These are phyloP conservation scores for Mucor racemosus DNA, from an alignment of 371 early-diverging fungal genomes.

Conservation along the genomic window DNA sequence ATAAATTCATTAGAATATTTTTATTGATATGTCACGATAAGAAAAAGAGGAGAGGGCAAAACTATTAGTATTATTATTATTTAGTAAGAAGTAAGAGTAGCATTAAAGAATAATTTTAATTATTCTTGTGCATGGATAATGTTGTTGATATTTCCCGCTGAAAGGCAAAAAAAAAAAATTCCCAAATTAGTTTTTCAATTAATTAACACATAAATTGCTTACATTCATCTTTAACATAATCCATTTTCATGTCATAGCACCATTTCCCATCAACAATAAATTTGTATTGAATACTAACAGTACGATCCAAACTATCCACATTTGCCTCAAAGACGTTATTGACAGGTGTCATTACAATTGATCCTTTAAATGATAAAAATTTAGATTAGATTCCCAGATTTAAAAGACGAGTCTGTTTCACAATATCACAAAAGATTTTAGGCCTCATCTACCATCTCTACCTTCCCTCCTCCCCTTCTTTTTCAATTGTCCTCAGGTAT, in stretches of 20 bases:
- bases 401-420: slow-evolving; percentile 8
- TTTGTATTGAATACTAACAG: slow-evolving; percentile 35
- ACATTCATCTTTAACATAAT: slow-evolving; percentile 8
- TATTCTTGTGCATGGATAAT: slow-evolving; percentile 29
- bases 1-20: background rate
- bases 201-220: background rate
- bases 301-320: slow-evolving; percentile 27
- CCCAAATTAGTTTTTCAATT: background rate
- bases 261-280: slow-evolving; percentile 54
- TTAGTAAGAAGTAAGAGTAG: background rate
- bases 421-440: background rate
- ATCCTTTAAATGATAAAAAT: background rate
- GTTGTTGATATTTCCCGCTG: slow-evolving; percentile 47
- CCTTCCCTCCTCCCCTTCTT: background rate
- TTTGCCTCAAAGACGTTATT: slow-evolving; percentile 6
- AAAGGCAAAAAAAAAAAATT: slow-evolving; percentile 1
- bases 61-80: no score
- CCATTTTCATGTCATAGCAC: slow-evolving; percentile 40
- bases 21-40: no score
- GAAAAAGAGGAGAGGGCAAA: no score
- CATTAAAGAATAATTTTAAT: background rate
- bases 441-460: background rate
- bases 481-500: background rate
- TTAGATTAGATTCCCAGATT: background rate
- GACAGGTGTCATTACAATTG: slow-evolving; percentile 19